Evolutionary conservation across 371 early-diverging fungal genomes (phyloP).

Genomic region (Vairimorpha necatrix): DNA sequence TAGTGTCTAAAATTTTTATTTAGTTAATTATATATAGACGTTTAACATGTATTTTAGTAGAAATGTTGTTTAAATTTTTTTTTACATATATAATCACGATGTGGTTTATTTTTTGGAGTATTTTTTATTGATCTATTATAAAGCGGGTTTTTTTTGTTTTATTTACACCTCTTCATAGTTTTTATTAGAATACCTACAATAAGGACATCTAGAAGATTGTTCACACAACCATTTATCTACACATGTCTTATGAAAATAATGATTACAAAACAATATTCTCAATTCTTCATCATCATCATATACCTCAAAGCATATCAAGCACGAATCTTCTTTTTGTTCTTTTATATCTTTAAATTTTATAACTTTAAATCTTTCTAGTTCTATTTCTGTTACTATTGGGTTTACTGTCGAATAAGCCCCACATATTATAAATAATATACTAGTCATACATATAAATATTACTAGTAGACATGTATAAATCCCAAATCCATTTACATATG

Average conservation of each 20-base stretch:
- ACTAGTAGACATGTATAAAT: not conserved
- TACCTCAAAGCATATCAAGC: conserved; percentile 4
- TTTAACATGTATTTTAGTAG: too few species aligned
- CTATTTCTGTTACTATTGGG: conserved; percentile 8
- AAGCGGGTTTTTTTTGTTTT: not conserved
- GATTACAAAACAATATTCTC: conserved; percentile 46
- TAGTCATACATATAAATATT: not conserved
- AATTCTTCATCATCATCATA: conserved; percentile 14
- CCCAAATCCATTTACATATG: not conserved
- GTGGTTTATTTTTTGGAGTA: too few species aligned
- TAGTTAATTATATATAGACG: too few species aligned
- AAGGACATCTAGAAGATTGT: conserved; percentile 49
- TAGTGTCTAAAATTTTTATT: too few species aligned
- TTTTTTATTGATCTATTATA: too few species aligned
- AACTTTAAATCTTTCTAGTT: conserved; percentile 8
- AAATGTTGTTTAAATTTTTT: too few species aligned
- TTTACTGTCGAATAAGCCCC: not conserved
- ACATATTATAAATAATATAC: not conserved
- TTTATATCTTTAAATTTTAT: conserved; percentile 11
- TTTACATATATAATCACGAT: too few species aligned
- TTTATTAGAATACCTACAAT: conserved; percentile 41
- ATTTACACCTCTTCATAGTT: not conserved
- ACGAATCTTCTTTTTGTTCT: not conserved
- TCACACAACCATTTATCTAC: conserved; percentile 56
- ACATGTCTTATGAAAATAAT: conserved; percentile 51